Conservation (phyloP, 2,329 filamentous ascomycete genomes). For the Coniochaeta ligniaria region DNA sequence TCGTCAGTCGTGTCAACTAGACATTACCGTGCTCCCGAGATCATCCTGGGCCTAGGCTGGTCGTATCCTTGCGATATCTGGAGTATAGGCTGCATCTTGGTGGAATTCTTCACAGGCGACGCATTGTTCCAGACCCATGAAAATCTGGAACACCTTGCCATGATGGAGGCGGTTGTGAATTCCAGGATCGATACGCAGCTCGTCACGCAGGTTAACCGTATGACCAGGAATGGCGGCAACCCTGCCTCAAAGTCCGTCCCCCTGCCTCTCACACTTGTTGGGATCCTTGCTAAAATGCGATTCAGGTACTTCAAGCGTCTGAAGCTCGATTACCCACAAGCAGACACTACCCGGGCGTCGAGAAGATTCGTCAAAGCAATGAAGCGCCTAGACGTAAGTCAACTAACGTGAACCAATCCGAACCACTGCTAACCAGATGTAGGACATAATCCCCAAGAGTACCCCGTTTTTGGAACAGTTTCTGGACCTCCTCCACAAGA, state of each 20-base stretch:
- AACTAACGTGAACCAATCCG: not conserved
- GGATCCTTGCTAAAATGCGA: conserved; percentile 16
- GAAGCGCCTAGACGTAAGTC: conserved; percentile 56
- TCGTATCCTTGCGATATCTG: conserved; percentile 67
- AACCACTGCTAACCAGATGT: conserved; percentile 10
- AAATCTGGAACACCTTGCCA: conserved; percentile 65
- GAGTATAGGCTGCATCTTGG: conserved; percentile 67
- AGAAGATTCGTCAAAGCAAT: conserved; percentile 64
- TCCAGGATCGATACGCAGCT: conserved; percentile 51
- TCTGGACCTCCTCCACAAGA: conserved; percentile 56
- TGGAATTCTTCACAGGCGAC: conserved; percentile 66
- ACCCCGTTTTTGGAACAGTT: conserved; percentile 56
- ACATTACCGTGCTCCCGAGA: conserved; percentile 64
- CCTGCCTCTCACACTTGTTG: not conserved
- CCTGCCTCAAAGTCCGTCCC: conserved; percentile 53
- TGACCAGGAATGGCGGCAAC: conserved; percentile 50
- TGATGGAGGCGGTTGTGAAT: conserved; percentile 66
- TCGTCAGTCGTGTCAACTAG: conserved; percentile 64
- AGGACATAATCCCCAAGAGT: conserved; percentile 59
- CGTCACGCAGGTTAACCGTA: conserved; percentile 49
- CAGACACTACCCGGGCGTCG: conserved; percentile 58
- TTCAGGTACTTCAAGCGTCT: conserved; percentile 59
- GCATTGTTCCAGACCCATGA: conserved; percentile 67
- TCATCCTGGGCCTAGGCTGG: conserved; percentile 64
- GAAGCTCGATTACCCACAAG: conserved; percentile 57